These are phyloP conservation scores for Phytophthora cactorum DNA, from an alignment of 352 stramenopile genomes.

Conservation along the genomic window DNA sequence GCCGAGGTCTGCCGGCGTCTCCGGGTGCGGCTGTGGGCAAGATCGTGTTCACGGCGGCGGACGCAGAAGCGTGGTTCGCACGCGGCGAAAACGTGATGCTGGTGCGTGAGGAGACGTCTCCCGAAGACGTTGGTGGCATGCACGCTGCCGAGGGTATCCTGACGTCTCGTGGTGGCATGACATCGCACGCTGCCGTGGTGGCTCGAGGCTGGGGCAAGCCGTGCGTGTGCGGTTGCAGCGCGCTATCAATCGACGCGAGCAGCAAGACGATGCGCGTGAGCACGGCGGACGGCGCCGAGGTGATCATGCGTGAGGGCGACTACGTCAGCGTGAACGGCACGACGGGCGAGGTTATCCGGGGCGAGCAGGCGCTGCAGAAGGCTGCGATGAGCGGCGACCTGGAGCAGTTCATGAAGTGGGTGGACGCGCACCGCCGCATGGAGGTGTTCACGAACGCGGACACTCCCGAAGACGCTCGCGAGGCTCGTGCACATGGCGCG, in stretches of 20 bases:
- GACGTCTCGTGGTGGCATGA: conserved; percentile 37
- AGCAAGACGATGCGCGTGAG: conserved; percentile 27
- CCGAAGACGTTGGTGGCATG: conserved; percentile 33
- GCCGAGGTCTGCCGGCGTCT: conserved; percentile 25
- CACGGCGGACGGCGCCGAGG: conserved; percentile 10
- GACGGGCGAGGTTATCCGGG: conserved; percentile 34
- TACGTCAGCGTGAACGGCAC: conserved; percentile 35
- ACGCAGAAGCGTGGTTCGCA: conserved; percentile 27
- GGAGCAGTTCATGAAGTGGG: conserved; percentile 34
- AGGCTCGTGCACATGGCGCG: conserved; percentile 24
- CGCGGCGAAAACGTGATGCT: conserved; percentile 34
- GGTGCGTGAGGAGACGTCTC: conserved; percentile 30
- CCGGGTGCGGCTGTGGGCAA: conserved; percentile 32
- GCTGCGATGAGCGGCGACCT: conserved; percentile 26
- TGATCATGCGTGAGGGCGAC: conserved; percentile 26
- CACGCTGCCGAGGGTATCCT: conserved; percentile 33
- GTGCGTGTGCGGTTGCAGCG: conserved; percentile 31
- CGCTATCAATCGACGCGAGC: conserved; percentile 27
- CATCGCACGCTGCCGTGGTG: conserved; percentile 27
- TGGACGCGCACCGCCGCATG: conserved; percentile 36
- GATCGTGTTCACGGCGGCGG: conserved; percentile 33
- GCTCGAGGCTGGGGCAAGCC: conserved; percentile 31
- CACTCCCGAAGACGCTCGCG: conserved; percentile 27
- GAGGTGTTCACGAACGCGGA: conserved; percentile 35
- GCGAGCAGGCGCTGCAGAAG: conserved; percentile 27